Evolutionary conservation across 345 rosid species (phyloP), one percentile per base, ranked within the genome.

Genomic region (Aquilaria sinensis): DNA sequence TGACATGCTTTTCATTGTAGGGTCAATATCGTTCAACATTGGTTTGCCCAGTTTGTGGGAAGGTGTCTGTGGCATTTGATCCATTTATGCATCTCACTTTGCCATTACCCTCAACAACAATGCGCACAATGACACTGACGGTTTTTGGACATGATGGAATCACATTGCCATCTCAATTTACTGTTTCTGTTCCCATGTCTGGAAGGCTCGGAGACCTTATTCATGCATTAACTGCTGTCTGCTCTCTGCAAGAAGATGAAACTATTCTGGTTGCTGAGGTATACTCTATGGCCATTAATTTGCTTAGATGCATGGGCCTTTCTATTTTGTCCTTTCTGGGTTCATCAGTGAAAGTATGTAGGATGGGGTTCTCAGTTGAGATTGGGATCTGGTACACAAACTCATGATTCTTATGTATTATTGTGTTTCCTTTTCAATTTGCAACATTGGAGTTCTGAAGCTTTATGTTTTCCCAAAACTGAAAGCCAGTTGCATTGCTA

Each of bases 41-140:
- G 74, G 84, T 83, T 31, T 86, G 93, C 71, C 93, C 89, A 16
- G 33, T 75, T 55, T 86, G 93, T 83, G 75, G 65, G 77, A 86
- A 78, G 80, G 76, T 81, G 62, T 86, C 93, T 12, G 75, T 84
- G 55, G 84, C 85, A 50, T 86, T 86, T 59, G 93, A 86, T 77
- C 93, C 93, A n/a, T 83, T 86, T 64, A 86, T 86, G 93, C 82
- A 81, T 74, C 67, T 86, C 50, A 80, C 93, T 31, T 71, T 86
- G 50, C 89, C 89, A 33, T 65, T 86, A 53, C 93, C 87, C 60
- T 86, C 89, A 50, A 78, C 83, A 37, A 80, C 75, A 47, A 78
- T 65, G 73, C 83, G 93, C 13, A 80, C 80, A 16, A 80, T 86
- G 83, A 82, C 87, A 43, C 65, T 86, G 78, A 86, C 85, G 0